Evolutionary conservation across 228 moss, liverwort and hornwort species (phyloP).

Genomic region (Sphagnum fallax): DNA sequence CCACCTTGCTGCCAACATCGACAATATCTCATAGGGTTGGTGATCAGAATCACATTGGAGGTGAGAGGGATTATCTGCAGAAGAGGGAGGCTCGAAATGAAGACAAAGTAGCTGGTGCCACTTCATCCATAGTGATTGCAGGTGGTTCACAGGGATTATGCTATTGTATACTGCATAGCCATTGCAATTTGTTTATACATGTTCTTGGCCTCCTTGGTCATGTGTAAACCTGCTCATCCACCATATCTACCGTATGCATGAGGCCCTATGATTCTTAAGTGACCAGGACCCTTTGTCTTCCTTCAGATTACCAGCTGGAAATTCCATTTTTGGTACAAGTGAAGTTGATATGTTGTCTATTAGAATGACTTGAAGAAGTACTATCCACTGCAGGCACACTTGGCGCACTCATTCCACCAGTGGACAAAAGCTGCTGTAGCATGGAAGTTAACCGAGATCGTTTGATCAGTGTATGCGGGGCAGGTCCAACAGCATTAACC

Average conservation of each 20-base stretch:
- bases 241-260: no score
- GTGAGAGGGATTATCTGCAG: background rate
- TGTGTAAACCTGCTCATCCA: no score
- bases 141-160: constrained; percentile 5
- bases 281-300: no score
- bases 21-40: constrained; percentile 12
- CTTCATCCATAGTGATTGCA: constrained; percentile 15
- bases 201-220: no score
- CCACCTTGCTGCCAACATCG: background rate
- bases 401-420: constrained; percentile 6
- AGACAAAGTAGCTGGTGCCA: constrained; percentile 1
- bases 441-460: constrained; percentile 14
- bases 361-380: no score
- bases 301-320: no score
- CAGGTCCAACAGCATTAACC: constrained; percentile 7
- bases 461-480: constrained; percentile 9
- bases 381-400: constrained; percentile 1
- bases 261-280: no score
- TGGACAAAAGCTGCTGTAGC: constrained; percentile 17
- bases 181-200: no score
- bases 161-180: no score
- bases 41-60: constrained; percentile 5
- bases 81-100: constrained; percentile 14
- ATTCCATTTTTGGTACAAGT: no score
- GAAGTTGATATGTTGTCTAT: no score